Percentiles rank a stretch among this genome's conserved stretches.
phyloP scores from a whole-genome alignment of 352 stramenopile genomes.

The Phytophthora sp. region DNA sequence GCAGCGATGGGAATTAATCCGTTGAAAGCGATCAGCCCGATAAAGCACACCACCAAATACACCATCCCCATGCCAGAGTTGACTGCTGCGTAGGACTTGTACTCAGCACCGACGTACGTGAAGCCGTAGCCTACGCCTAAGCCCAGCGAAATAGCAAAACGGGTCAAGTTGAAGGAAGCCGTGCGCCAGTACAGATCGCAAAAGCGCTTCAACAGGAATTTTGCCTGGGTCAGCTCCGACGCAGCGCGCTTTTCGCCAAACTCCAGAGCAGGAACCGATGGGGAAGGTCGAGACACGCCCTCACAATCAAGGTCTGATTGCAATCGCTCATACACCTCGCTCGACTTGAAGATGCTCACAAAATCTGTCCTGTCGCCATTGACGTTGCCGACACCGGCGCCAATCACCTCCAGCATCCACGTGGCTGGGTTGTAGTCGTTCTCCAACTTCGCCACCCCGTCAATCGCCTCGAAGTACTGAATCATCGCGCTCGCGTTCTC shows the following conservation, averaged over 20 bases:
- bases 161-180: constrained; percentile 19
- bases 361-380: constrained; percentile 7
- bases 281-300: constrained; percentile 6
- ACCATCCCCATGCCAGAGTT: constrained; percentile 50
- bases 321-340: neutral
- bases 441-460: constrained; percentile 2
- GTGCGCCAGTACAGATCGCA: constrained; percentile 21
- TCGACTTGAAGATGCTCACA: constrained; percentile 10
- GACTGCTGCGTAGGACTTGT: constrained; percentile 34
- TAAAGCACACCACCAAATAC: constrained; percentile 4
- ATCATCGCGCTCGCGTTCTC: constrained; percentile 4
- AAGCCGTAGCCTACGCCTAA: constrained; percentile 71
- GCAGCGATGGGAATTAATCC: constrained; percentile 1
- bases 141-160: constrained; percentile 46
- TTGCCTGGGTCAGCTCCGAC: neutral
- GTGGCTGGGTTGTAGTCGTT: constrained; percentile 14
- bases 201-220: constrained; percentile 24
- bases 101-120: constrained; percentile 46
- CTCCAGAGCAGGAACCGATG: neutral
- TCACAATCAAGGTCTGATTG: constrained; percentile 3
- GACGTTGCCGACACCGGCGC: constrained; percentile 12
- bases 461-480: constrained; percentile 20
- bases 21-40: constrained; percentile 6
- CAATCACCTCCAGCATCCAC: constrained; percentile 27
- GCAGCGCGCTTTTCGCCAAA: constrained; percentile 10